Percentiles rank a stretch among this genome's conserved stretches.
These are phyloP conservation scores for Pontederia crassipes DNA, from an alignment of 176 grass and related monocot genomes.

Conservation along the genomic window DNA sequence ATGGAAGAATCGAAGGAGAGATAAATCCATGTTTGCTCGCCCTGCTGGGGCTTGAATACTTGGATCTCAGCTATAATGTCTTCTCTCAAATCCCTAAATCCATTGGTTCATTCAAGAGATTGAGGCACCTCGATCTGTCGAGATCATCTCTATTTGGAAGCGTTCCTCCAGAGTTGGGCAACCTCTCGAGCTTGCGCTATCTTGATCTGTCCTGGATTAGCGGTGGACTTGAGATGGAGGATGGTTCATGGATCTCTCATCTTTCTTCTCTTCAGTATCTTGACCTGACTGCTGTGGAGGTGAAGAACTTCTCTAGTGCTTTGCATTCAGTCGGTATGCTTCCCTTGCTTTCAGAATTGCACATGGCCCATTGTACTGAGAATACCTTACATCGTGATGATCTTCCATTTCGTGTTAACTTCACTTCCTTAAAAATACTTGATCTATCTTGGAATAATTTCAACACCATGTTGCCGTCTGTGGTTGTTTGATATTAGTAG, in stretches of 20 bases:
- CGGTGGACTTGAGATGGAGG: too few species aligned
- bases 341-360: background rate
- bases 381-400: background rate
- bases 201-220: background rate
- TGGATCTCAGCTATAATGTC: background rate
- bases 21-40: background rate
- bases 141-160: too few species aligned
- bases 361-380: background rate
- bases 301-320: background rate
- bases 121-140: background rate
- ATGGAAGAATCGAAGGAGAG: background rate
- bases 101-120: background rate
- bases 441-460: background rate
- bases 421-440: background rate
- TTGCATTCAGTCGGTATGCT: too few species aligned
- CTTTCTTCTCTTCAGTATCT: background rate
- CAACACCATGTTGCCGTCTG: background rate
- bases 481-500: background rate
- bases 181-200: too few species aligned
- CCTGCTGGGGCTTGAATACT: background rate
- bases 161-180: too few species aligned
- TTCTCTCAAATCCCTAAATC: background rate
- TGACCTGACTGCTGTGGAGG: background rate
- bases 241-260: background rate
- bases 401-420: background rate